These are phyloP conservation scores for Penicillium sp. DNA, from an alignment of 2,329 filamentous ascomycete genomes.

Conservation along the genomic window DNA sequence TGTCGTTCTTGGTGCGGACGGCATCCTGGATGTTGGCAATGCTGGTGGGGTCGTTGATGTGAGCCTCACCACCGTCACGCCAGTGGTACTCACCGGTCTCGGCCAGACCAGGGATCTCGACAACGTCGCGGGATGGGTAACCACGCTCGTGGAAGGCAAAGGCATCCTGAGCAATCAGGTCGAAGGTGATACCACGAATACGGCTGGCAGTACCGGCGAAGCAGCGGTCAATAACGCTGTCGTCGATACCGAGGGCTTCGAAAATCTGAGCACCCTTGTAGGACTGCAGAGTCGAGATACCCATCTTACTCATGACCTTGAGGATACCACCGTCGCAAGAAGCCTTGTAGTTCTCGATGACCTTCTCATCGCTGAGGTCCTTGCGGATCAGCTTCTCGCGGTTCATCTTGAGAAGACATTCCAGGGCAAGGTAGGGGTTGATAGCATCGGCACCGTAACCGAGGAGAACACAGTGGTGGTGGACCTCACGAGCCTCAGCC, in stretches of 20 bases:
- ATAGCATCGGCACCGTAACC: constrained; percentile 94
- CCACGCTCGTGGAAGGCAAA: constrained; percentile 95
- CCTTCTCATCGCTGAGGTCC: constrained; percentile 78
- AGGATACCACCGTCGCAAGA: constrained; percentile 95
- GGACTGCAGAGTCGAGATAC: constrained; percentile 92
- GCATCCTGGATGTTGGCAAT: constrained; percentile 98
- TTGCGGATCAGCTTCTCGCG: constrained; percentile 91
- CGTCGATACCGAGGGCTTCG: constrained; percentile 91
- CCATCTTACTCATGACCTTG: constrained; percentile 99
- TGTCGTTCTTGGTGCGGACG: constrained; percentile 95
- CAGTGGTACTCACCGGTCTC: constrained; percentile 98
- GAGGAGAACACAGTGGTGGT: constrained; percentile 98
- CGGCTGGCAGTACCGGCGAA: constrained; percentile 93
- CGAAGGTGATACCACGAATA: constrained; percentile 92
- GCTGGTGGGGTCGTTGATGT: constrained; percentile 91
- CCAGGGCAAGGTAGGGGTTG: constrained; percentile 93
- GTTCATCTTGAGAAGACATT: constrained; percentile 97
- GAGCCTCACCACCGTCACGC: constrained; percentile 93
- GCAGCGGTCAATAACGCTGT: constrained; percentile 89
- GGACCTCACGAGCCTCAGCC: constrained; percentile 93
- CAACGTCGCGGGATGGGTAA: constrained; percentile 79
- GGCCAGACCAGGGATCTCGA: constrained; percentile 77
- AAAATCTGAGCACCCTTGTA: constrained; percentile 99
- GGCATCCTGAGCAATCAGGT: constrained; percentile 90
- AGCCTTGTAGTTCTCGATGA: constrained; percentile 96